Evolutionary conservation across 805 yeast species (phyloP).

Genomic region (Diddensiella transvaalensis): DNA sequence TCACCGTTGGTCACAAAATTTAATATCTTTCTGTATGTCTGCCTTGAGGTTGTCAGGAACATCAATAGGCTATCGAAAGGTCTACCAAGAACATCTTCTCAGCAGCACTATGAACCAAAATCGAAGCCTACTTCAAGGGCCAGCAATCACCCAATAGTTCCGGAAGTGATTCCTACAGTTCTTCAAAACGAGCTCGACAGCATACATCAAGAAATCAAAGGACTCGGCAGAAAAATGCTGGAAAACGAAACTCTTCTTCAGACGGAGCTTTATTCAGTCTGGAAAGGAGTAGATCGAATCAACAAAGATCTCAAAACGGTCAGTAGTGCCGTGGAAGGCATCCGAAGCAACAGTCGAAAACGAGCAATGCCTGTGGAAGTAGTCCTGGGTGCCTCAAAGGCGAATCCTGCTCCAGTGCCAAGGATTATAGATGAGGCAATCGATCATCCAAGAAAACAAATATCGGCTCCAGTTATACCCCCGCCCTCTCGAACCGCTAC

Average conservation of each 20-base stretch:
- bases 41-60: slow-evolving; percentile 20
- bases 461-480: too few species aligned
- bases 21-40: slow-evolving; percentile 23
- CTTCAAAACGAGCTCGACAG: slow-evolving; percentile 8
- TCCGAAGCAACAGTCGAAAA: not conserved
- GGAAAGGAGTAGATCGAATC: slow-evolving; percentile 14
- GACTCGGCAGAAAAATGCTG: slow-evolving; percentile 5
- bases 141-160: too few species aligned
- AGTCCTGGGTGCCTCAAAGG: not conserved
- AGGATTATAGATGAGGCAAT: not conserved
- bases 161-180: too few species aligned
- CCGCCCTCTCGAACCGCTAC: too few species aligned
- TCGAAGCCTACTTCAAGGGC: too few species aligned
- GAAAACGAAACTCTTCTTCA: slow-evolving; percentile 12
- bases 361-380: not conserved
- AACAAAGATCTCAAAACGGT: slow-evolving; percentile 7
- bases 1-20: slow-evolving; percentile 19
- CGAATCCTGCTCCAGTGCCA: not conserved
- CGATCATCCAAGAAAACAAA: too few species aligned
- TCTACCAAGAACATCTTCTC: not conserved
- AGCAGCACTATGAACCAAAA: too few species aligned
- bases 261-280: slow-evolving; percentile 14
- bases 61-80: slow-evolving; percentile 15
- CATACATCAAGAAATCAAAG: not conserved
- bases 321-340: not conserved